Evolutionary conservation across 164 flowering plant genomes (phyloP).

Genomic region (Taxillus chinensis): DNA sequence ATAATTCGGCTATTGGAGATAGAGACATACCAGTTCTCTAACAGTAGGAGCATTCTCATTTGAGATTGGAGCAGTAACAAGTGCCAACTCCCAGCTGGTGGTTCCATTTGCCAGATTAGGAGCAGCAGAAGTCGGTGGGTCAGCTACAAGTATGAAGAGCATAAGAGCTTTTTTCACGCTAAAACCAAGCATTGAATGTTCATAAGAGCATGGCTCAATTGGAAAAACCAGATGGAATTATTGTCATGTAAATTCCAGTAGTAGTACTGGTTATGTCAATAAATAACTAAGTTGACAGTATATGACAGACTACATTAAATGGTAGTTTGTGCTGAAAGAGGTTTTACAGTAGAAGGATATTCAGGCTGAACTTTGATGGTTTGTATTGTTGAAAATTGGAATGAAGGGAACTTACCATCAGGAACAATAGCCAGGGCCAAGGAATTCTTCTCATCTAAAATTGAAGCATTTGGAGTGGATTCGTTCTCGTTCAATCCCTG

Average conservation of each 20-base stretch:
- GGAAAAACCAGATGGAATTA: too few species aligned
- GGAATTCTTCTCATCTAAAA: constrained; percentile 80
- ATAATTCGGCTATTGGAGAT: too few species aligned
- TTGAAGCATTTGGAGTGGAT: constrained; percentile 58
- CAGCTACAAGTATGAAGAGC: constrained; percentile 15
- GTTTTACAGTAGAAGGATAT: too few species aligned
- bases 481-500: constrained; percentile 51
- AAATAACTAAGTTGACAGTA: too few species aligned
- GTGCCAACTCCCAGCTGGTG: constrained; percentile 93
- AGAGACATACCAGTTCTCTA: constrained; percentile 60
- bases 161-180: too few species aligned
- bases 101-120: constrained; percentile 37
- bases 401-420: constrained; percentile 37
- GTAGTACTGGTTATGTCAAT: too few species aligned
- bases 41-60: constrained; percentile 53
- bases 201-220: too few species aligned
- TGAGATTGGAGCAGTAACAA: constrained; percentile 90
- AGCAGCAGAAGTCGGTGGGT: constrained; percentile 36
- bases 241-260: too few species aligned
- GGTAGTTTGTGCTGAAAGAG: too few species aligned
- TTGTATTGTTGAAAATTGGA: not conserved
- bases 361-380: too few species aligned
- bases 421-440: constrained; percentile 93
- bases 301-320: too few species aligned
- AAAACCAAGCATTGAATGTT: too few species aligned